A percentile compares a stretch with the other conserved stretches of the same genome.
Conservation (phyloP, 805 yeast genomes). For the Sugiyamaella boreocaroliniensis region DNA sequence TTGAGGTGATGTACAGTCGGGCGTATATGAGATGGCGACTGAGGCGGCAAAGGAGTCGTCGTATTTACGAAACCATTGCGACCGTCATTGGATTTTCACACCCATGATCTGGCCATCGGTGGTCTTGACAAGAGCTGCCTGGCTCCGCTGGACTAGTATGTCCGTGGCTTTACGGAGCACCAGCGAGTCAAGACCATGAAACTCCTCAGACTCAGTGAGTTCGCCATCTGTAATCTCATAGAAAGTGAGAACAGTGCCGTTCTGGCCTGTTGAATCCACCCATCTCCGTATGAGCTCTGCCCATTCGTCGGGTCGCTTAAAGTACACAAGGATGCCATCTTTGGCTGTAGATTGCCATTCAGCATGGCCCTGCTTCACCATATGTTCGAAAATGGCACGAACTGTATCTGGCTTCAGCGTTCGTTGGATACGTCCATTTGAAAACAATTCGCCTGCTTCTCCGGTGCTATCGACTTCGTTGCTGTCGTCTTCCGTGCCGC, state of each 20-base stretch:
- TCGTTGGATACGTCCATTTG: conserved; percentile 30
- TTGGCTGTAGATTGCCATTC: conserved; percentile 33
- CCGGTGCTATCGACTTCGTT: conserved; percentile 11
- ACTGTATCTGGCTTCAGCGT: conserved; percentile 49
- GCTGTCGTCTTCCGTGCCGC: conserved; percentile 22
- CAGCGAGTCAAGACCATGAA: conserved; percentile 54
- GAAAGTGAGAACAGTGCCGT: conserved; percentile 67
- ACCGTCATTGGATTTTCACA: conserved; percentile 46
- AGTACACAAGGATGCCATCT: conserved; percentile 43
- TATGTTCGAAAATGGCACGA: conserved; percentile 46
- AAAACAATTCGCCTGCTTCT: conserved; percentile 22
- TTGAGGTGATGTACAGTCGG: too few species aligned
- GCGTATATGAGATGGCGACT: too few species aligned
- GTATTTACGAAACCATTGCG: too few species aligned
- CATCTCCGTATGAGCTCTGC: conserved; percentile 54
- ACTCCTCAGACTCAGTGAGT: conserved; percentile 46
- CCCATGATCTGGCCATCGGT: conserved; percentile 65
- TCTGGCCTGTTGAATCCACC: conserved; percentile 75
- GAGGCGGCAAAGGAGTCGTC: too few species aligned
- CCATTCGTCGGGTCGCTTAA: conserved; percentile 70
- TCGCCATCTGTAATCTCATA: conserved; percentile 74
- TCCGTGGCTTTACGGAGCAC: conserved; percentile 51
- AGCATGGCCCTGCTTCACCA: conserved; percentile 53
- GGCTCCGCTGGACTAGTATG: conserved; percentile 55
- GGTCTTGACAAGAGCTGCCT: conserved; percentile 66